Conservation (phyloP, 148 eudicot species). For the Polygonum maritimum region DNA sequence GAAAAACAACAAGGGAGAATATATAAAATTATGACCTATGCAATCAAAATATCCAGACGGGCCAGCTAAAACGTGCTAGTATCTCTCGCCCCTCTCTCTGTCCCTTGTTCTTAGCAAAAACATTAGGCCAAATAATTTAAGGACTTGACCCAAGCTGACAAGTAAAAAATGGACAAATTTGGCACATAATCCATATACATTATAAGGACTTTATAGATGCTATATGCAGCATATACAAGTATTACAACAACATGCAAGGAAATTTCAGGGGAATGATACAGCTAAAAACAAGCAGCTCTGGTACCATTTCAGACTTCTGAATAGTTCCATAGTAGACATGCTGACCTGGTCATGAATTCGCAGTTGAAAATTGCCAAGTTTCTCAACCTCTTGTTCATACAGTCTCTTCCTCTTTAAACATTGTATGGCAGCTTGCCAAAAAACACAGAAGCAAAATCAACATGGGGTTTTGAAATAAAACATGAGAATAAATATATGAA, state of each 20-base stretch:
- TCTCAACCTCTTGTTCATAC: slow-evolving; percentile 78
- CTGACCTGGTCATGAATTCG: slow-evolving; percentile 87
- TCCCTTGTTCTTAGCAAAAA: not conserved
- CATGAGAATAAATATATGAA: not conserved
- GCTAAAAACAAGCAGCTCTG: not conserved
- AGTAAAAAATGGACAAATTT: not conserved
- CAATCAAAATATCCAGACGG: not conserved
- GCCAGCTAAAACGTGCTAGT: not conserved
- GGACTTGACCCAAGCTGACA: not conserved
- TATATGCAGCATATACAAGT: not conserved
- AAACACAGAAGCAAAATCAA: slow-evolving; percentile 6
- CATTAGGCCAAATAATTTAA: not conserved
- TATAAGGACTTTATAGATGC: not conserved
- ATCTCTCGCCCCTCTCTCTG: not conserved
- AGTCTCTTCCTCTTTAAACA: slow-evolving; percentile 81
- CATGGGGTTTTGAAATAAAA: slow-evolving; percentile 2
- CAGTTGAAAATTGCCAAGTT: slow-evolving; percentile 78
- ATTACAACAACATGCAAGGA: not conserved
- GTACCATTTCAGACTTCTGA: not conserved
- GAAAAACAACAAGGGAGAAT: slow-evolving; percentile 7
- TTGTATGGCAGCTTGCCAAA: slow-evolving; percentile 63
- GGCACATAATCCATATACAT: not conserved
- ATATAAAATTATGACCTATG: not conserved
- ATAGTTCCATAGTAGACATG: slow-evolving; percentile 6
- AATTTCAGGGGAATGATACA: not conserved